phyloP scores from a whole-genome alignment of 805 yeast species.

The Sporopachydermia quercuum region DNA sequence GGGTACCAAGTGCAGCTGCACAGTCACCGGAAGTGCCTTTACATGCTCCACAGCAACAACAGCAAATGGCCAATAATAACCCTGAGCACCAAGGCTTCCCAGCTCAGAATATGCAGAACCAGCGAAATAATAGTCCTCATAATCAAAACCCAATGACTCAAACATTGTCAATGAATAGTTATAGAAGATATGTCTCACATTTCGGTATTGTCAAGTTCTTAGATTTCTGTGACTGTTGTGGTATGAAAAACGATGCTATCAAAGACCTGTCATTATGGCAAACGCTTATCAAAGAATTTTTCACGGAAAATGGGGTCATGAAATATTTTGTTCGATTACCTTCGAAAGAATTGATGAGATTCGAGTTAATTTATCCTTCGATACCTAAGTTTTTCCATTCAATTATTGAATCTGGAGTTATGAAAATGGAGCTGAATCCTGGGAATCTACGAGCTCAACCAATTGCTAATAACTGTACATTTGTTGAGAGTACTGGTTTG shows the following conservation, averaged over 20 bases:
- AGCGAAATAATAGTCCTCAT: too few species aligned
- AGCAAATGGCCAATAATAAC: too few species aligned
- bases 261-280: slow-evolving; percentile 36
- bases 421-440: slow-evolving; percentile 34
- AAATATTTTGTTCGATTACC: slow-evolving; percentile 31
- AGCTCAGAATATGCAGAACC: too few species aligned
- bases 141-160: neutral
- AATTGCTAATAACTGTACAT: slow-evolving; percentile 36
- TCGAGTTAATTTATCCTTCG: slow-evolving; percentile 47
- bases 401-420: slow-evolving; percentile 35
- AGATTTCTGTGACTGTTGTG: slow-evolving; percentile 1
- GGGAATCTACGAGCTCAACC: slow-evolving; percentile 35
- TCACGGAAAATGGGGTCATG: slow-evolving; percentile 34
- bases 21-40: too few species aligned
- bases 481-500: slow-evolving; percentile 37
- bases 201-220: neutral
- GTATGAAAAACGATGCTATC: neutral
- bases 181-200: neutral
- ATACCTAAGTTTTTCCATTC: slow-evolving; percentile 50
- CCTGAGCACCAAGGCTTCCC: too few species aligned
- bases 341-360: slow-evolving; percentile 32
- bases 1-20: too few species aligned
- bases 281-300: slow-evolving; percentile 32
- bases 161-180: neutral
- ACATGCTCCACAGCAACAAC: too few species aligned